Evolutionary conservation across 2,329 filamentous ascomycete species (phyloP).

Genomic region (Hypomyces rosellus): DNA sequence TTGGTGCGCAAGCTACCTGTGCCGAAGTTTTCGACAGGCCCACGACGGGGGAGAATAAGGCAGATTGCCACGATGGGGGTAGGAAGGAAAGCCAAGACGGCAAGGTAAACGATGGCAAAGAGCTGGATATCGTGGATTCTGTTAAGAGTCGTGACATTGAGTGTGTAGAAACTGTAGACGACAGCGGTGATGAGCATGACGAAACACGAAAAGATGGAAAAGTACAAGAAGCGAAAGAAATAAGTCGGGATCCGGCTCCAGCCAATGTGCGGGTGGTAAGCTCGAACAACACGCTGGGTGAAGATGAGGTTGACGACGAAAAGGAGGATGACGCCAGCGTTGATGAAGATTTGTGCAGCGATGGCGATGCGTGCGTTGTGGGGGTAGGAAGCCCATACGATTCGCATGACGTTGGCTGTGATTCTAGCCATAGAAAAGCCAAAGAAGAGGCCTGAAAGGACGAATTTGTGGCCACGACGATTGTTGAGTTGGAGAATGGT

Average conservation of each 20-base stretch:
- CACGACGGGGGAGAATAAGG: constrained; percentile 41
- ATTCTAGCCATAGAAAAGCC: constrained; percentile 53
- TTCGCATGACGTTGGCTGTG: constrained; percentile 44
- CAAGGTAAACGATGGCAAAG: constrained; percentile 57
- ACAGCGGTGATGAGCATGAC: constrained; percentile 60
- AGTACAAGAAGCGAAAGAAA: constrained; percentile 53
- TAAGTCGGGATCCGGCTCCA: constrained; percentile 53
- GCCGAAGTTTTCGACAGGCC: constrained; percentile 47
- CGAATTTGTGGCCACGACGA: constrained; percentile 48
- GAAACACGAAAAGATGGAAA: constrained; percentile 52
- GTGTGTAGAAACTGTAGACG: constrained; percentile 62
- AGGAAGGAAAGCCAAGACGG: constrained; percentile 52
- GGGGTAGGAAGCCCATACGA: constrained; percentile 44
- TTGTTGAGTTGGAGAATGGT: constrained; percentile 48
- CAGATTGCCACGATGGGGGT: constrained; percentile 49
- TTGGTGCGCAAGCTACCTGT: constrained; percentile 61
- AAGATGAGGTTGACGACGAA: constrained; percentile 76
- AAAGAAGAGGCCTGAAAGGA: constrained; percentile 52
- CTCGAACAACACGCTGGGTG: constrained; percentile 66
- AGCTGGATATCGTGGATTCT: constrained; percentile 61
- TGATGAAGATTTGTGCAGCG: constrained; percentile 63
- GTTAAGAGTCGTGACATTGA: constrained; percentile 40
- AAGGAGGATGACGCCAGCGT: constrained; percentile 66
- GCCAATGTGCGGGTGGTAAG: constrained; percentile 63
- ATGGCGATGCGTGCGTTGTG: constrained; percentile 39